These are phyloP conservation scores for Entomortierella chlamydospora DNA, from an alignment of 192 early-diverging fungal species.

Conservation along the genomic window DNA sequence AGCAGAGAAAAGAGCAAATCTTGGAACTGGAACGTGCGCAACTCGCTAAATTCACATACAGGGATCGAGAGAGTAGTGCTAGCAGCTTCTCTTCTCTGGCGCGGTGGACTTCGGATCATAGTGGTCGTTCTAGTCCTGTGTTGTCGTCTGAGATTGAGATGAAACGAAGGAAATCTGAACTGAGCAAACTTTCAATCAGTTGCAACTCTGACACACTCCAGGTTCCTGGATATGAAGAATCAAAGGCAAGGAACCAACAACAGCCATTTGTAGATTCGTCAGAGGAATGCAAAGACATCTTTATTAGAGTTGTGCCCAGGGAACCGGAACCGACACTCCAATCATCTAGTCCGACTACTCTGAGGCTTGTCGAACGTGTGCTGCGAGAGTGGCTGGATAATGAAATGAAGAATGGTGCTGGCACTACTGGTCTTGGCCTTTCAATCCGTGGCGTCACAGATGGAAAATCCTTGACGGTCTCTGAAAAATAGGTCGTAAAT, in stretches of 20 bases:
- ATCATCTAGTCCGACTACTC: conserved; percentile 58
- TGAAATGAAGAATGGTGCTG: conserved; percentile 37
- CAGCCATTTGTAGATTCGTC: background rate
- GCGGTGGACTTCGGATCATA: conserved; percentile 23
- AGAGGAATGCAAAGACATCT: background rate
- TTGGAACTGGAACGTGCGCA: conserved; percentile 12
- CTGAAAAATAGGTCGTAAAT: too few species aligned
- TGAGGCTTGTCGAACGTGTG: conserved; percentile 59
- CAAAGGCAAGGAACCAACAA: background rate
- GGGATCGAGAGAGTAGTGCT: conserved; percentile 32
- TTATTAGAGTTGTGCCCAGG: background rate
- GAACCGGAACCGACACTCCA: conserved; percentile 11
- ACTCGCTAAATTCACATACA: conserved; percentile 20
- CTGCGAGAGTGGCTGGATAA: conserved; percentile 61
- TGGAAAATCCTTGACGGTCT: background rate
- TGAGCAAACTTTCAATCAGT: conserved; percentile 6
- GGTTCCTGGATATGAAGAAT: conserved; percentile 8
- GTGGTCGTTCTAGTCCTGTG: conserved; percentile 22
- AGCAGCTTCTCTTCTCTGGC: background rate
- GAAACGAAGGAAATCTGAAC: background rate
- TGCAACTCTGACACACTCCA: conserved; percentile 15
- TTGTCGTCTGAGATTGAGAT: conserved; percentile 17
- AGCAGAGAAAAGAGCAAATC: conserved; percentile 11
- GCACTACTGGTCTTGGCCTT: conserved; percentile 22
- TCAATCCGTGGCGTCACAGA: conserved; percentile 36